These are phyloP conservation scores for Starmerella apicola DNA, from an alignment of 805 yeast species.

Conservation along the genomic window DNA sequence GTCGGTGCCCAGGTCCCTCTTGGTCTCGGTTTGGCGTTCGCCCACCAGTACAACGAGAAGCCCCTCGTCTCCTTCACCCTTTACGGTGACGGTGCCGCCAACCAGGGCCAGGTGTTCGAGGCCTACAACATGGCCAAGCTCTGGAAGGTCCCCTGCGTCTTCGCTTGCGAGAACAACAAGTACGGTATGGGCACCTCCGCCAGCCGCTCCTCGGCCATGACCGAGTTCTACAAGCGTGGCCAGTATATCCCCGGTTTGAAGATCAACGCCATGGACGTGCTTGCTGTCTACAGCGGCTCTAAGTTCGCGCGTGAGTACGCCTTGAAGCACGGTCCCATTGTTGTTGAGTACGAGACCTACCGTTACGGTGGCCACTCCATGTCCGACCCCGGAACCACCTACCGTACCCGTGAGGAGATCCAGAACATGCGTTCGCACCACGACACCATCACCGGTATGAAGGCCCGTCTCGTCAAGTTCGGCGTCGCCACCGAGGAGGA, in stretches of 20 bases:
- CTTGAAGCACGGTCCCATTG: slow-evolving; percentile 84
- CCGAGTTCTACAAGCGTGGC: slow-evolving; percentile 97
- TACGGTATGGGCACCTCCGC: slow-evolving; percentile 99
- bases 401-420: slow-evolving; percentile 99
- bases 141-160: slow-evolving; percentile 90
- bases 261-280: slow-evolving; percentile 96
- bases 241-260: slow-evolving; percentile 98
- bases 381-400: slow-evolving; percentile 99
- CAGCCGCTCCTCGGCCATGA: slow-evolving; percentile 88
- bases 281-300: slow-evolving; percentile 91
- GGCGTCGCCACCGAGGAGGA: slow-evolving; percentile 88
- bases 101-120: slow-evolving; percentile 99
- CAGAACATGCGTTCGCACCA: slow-evolving; percentile 98
- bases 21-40: slow-evolving; percentile 97
- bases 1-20: slow-evolving; percentile 99
- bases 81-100: slow-evolving; percentile 99
- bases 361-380: slow-evolving; percentile 99
- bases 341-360: slow-evolving; percentile 93
- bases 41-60: slow-evolving; percentile 83
- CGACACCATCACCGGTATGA: slow-evolving; percentile 95
- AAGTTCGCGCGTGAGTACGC: slow-evolving; percentile 96
- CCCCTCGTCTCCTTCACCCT: slow-evolving; percentile 62
- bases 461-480: slow-evolving; percentile 70
- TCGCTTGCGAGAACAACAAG: slow-evolving; percentile 97
- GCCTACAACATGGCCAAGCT: slow-evolving; percentile 97